A percentile compares a stretch with the other conserved stretches of the same genome.
Evolutionary conservation across 352 stramenopile genomes (phyloP).

Genomic region (Peronospora farinosa): DNA sequence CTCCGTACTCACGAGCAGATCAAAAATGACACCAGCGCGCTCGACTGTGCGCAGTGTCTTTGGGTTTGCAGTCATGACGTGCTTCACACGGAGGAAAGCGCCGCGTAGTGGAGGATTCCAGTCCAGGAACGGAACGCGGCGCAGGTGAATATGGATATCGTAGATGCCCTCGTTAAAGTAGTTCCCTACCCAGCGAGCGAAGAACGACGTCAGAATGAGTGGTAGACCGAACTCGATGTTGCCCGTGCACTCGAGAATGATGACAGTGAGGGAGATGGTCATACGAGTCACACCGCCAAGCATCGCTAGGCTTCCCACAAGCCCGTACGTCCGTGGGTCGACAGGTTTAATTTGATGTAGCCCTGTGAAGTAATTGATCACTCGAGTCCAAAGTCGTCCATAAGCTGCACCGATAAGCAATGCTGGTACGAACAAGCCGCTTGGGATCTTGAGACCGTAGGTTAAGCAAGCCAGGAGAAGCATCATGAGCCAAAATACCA

Average conservation of each 20-base stretch:
- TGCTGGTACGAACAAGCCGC: conserved; percentile 94
- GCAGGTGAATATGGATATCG: conserved; percentile 97
- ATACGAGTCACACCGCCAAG: conserved; percentile 96
- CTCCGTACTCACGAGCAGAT: conserved; percentile 77
- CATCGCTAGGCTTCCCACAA: conserved; percentile 94
- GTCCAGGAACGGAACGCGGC: conserved; percentile 70
- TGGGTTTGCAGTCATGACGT: conserved; percentile 93
- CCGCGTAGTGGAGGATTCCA: conserved; percentile 65
- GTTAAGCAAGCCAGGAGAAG: conserved; percentile 85
- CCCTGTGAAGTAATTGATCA: conserved; percentile 76
- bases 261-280: conserved; percentile 98
- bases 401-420: conserved; percentile 93
- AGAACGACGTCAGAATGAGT: conserved; percentile 96
- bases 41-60: conserved; percentile 93
- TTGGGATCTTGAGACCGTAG: conserved; percentile 95
- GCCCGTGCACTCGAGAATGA: conserved; percentile 96
- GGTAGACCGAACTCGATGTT: conserved; percentile 97
- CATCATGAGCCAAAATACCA: conserved; percentile 73
- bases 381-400: conserved; percentile 83
- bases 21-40: conserved; percentile 89
- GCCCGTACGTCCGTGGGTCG: conserved; percentile 89
- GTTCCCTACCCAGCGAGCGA: conserved; percentile 95
- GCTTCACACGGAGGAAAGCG: conserved; percentile 70
- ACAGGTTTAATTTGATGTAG: conserved; percentile 53
- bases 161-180: conserved; percentile 99